Evolutionary conservation across 768 basidiomycete species (phyloP).

Genomic region (Terana coerulea): DNA sequence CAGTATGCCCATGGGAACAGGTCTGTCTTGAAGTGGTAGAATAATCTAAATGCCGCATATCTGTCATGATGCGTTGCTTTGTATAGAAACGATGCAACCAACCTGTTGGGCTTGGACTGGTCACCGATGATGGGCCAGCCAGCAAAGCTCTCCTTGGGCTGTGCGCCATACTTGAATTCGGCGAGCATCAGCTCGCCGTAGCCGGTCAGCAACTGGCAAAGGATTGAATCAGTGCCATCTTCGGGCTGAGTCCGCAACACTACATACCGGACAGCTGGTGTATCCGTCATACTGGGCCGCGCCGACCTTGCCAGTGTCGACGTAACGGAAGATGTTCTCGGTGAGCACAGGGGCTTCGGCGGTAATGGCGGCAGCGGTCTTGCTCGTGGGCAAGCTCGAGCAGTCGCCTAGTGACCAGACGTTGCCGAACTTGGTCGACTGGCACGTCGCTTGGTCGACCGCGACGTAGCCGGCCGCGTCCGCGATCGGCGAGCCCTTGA

Average conservation of each 20-base stretch:
- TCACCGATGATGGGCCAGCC: constrained; percentile 51
- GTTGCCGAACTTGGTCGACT: constrained; percentile 83
- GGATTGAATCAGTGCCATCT: constrained; percentile 8
- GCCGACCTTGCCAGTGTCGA: constrained; percentile 69
- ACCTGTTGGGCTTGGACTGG: constrained; percentile 76
- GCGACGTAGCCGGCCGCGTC: constrained; percentile 89
- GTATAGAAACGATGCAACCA: constrained; percentile 23
- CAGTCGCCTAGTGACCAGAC: constrained; percentile 93
- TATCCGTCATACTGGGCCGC: constrained; percentile 82
- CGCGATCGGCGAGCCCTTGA: constrained; percentile 74
- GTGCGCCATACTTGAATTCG: constrained; percentile 91
- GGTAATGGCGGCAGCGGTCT: constrained; percentile 93
- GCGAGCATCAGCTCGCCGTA: constrained; percentile 83
- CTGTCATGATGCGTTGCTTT: not conserved
- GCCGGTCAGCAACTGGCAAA: constrained; percentile 64
- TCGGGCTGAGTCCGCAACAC: not conserved
- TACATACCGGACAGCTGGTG: constrained; percentile 78
- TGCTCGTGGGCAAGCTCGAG: constrained; percentile 88
- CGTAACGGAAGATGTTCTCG: constrained; percentile 78
- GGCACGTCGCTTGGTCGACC: constrained; percentile 76
- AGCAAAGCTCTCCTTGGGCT: constrained; percentile 84
- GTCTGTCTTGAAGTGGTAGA: constrained; percentile 87
- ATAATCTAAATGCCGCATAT: constrained; percentile 42
- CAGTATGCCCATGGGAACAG: constrained; percentile 78
- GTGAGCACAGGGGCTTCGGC: constrained; percentile 87